Evolutionary conservation across 805 yeast species (phyloP).

Genomic region (Saccharomycopsis sp.): DNA sequence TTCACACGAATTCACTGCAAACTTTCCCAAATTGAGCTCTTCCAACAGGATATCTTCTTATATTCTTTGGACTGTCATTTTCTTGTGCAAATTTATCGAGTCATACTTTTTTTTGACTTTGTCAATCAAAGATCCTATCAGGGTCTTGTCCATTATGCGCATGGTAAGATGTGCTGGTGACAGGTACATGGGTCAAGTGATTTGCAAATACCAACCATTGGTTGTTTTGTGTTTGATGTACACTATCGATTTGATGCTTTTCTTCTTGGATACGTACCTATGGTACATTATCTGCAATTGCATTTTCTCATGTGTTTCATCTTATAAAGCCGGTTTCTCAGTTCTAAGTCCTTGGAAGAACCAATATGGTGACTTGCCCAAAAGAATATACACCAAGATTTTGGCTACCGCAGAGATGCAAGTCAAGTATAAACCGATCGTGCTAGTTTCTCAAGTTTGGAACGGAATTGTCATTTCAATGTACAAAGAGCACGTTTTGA

Average conservation of each 20-base stretch:
- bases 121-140: conserved; percentile 89
- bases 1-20: conserved; percentile 90
- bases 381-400: conserved; percentile 96
- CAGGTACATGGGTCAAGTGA: conserved; percentile 63
- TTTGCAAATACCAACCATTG: conserved; percentile 81
- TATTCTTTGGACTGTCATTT: conserved; percentile 80
- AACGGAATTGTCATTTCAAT: conserved; percentile 71
- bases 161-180: conserved; percentile 94
- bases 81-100: conserved; percentile 80
- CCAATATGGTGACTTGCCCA: conserved; percentile 92
- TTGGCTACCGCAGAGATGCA: conserved; percentile 67
- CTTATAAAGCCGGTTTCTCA: conserved; percentile 97
- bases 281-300: conserved; percentile 97
- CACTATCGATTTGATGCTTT: conserved; percentile 83
- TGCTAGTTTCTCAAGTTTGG: conserved; percentile 66
- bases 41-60: conserved; percentile 94
- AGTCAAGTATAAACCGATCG: conserved; percentile 41
- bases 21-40: conserved; percentile 70
- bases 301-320: conserved; percentile 91
- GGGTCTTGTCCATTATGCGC: conserved; percentile 70
- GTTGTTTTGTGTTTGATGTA: conserved; percentile 88
- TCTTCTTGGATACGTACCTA: conserved; percentile 97
- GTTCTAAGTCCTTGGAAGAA: conserved; percentile 99
- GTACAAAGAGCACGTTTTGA: conserved; percentile 71
- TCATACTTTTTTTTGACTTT: conserved; percentile 87